phyloP scores from a whole-genome alignment of 2,329 filamentous ascomycete genomes.

The Leptographium procerum region DNA sequence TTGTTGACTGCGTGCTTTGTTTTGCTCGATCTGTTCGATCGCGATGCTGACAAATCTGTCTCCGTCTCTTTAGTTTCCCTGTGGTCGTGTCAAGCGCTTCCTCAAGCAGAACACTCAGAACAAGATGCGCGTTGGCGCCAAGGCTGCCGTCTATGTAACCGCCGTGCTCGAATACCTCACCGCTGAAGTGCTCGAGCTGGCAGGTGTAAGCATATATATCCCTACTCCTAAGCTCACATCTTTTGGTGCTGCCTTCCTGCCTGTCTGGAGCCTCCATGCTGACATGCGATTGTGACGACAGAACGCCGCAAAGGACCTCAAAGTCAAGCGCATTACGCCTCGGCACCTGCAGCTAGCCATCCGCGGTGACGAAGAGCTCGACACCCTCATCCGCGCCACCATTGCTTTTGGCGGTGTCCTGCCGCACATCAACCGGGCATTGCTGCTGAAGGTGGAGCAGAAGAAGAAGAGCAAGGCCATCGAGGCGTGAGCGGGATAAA shows the following conservation, averaged over 20 bases:
- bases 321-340: slow-evolving; percentile 98
- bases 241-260: too few species aligned
- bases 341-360: slow-evolving; percentile 97
- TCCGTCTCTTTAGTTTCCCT: slow-evolving; percentile 66
- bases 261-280: slow-evolving; percentile 1
- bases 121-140: slow-evolving; percentile 98
- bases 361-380: slow-evolving; percentile 94
- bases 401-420: slow-evolving; percentile 98
- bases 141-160: slow-evolving; percentile 96
- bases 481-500: slow-evolving; percentile 18
- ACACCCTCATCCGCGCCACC: slow-evolving; percentile 92
- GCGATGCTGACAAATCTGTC: not conserved
- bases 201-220: slow-evolving; percentile 54
- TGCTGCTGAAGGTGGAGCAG: slow-evolving; percentile 46
- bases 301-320: slow-evolving; percentile 98
- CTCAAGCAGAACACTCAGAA: slow-evolving; percentile 98
- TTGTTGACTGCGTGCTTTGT: too few species aligned
- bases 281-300: slow-evolving; percentile 19
- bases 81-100: slow-evolving; percentile 99
- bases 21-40: not conserved
- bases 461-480: slow-evolving; percentile 27
- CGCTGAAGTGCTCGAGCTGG: slow-evolving; percentile 93
- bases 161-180: slow-evolving; percentile 97
- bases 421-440: slow-evolving; percentile 95
- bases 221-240: not conserved